Base-by-base conservation (phyloP, 2,329 filamentous ascomycete genomes). In the Acrocalymma vagum region DNA sequence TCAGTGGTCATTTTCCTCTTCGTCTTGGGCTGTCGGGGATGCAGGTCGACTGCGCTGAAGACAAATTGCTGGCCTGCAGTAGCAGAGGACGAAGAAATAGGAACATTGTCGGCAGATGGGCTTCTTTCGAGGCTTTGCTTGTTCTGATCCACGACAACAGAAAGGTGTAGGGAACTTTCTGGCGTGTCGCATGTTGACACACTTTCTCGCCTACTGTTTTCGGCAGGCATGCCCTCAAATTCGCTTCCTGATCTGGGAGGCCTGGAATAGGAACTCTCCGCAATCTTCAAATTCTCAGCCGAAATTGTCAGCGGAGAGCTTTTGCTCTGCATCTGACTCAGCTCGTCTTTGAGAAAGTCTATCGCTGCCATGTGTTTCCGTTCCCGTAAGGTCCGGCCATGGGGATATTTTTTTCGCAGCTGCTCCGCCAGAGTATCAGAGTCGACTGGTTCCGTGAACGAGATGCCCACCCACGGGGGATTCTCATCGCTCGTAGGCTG, bases 311-410 rank as follows among this genome's bases (percentile, higher is more conserved):
- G 16, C 6, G 15, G 9, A 9, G n/a, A n/a, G n/a, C 34, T 24
- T 3, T 43, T 42, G 3, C 17, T 31, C 13, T 42, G 48, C 50
- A 64, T 63, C 6, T 42, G 33, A 4, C 28, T 9, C 4, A 65
- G 51, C 26, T 65, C 62, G 2, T 33, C 26, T 8, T 27, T n/a
- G 7, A 66, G 38, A 22, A 63, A 63, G n/a, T 52, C 47, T 13
- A 63, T 64, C 3, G 53, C 46, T n/a, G 61, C 62, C 34, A 50
- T 42, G 38, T 61, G 52, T 23, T 63, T 63, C 11, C 62, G 48
- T 30, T 65, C 48, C 11, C 56, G 46, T 13, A 56, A 39, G 26
- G 44, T 61, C 11, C 31, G 25, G 15, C 50, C 48, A 9, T 53
- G n/a, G 7, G 60, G 55, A 25, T 58, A 64, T 15, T 35, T 29